Conservation (phyloP, 176 grass and related monocot species). For the Bonia amplexicaulis region DNA sequence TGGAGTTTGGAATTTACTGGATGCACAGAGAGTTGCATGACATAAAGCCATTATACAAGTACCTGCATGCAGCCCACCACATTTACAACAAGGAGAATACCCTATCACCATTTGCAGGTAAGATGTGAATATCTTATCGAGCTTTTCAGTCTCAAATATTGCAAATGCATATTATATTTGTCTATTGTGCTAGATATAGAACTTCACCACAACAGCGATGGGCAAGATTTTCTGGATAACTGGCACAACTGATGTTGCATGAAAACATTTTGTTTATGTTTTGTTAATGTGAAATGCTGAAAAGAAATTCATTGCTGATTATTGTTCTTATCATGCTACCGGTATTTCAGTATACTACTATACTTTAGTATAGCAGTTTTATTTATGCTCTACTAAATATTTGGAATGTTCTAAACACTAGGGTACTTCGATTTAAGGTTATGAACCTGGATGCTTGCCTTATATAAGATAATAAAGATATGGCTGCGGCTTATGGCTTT, state of each 20-base stretch:
- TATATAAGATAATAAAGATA: background rate
- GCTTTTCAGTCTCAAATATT: background rate
- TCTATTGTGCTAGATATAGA: background rate
- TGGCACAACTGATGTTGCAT: background rate
- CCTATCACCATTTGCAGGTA: slow-evolving; percentile 91
- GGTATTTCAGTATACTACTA: background rate
- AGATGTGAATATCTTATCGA: background rate
- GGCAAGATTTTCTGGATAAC: background rate
- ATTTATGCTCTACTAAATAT: background rate
- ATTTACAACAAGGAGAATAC: slow-evolving; percentile 99
- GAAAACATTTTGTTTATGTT: background rate
- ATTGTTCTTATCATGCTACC: background rate
- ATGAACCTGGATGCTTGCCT: background rate
- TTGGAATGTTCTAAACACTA: background rate
- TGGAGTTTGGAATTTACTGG: slow-evolving; percentile 98
- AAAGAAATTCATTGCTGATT: background rate
- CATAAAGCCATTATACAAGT: slow-evolving; percentile 94
- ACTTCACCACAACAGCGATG: background rate
- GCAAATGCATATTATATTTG: background rate
- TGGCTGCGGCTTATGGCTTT: no score
- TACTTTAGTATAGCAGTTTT: background rate
- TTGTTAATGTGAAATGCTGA: background rate
- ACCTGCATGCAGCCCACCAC: slow-evolving; percentile 85
- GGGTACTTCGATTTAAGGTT: background rate
- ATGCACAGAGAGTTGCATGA: slow-evolving; percentile 99